A percentile compares a stretch with the other conserved stretches of the same genome.
Conservation (phyloP, 306 rosid species). For the Ammopiptanthus mongolicus region DNA sequence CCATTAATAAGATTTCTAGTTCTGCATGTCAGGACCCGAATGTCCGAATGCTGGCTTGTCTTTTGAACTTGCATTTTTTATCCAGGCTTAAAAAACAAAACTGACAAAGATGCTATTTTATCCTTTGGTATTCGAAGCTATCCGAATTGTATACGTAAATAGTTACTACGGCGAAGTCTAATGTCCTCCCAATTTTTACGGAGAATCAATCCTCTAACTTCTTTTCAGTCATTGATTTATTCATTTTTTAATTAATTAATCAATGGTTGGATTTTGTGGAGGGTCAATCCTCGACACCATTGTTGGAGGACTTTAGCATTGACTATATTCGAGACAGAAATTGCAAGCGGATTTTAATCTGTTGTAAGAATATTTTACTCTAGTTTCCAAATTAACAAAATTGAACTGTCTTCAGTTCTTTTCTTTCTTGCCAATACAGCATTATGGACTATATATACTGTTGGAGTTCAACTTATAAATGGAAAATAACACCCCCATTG, state of each 20-base stretch:
- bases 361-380: not conserved
- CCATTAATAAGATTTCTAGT: constrained; percentile 1
- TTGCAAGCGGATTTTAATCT: not conserved
- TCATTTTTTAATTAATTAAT: no score
- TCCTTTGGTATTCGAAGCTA: not conserved
- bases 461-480: not conserved
- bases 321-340: not conserved
- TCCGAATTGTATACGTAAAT: not conserved
- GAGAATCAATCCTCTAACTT: no score
- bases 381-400: not conserved
- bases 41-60: not conserved
- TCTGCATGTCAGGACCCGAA: not conserved
- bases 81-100: not conserved
- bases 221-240: no score
- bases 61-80: not conserved
- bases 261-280: no score
- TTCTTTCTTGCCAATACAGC: not conserved
- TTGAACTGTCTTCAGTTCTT: not conserved
- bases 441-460: not conserved
- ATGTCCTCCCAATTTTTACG: no score
- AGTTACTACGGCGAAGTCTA: no score
- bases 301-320: no score
- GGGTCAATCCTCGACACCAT: no score
- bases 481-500: not conserved
- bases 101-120: not conserved